phyloP scores from a whole-genome alignment of 768 basidiomycete genomes.

The Rhizopogon sp. region DNA sequence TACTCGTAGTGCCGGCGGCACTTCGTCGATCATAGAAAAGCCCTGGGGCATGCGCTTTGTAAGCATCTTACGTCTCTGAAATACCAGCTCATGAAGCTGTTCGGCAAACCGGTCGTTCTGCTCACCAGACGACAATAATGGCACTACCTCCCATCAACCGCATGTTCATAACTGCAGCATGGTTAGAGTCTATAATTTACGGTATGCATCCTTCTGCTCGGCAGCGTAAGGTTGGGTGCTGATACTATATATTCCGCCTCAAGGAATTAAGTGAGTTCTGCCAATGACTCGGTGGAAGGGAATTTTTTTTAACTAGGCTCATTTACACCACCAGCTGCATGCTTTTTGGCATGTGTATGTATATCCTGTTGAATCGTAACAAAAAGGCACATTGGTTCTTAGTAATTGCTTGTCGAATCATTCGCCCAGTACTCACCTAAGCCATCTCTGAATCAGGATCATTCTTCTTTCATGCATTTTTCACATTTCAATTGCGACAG shows the following conservation, averaged over 20 bases:
- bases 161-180: conserved; percentile 1
- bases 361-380: not conserved
- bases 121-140: not conserved
- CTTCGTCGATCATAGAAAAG: too few species aligned
- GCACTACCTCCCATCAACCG: not conserved
- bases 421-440: not conserved
- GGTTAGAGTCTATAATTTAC: conserved; percentile 2
- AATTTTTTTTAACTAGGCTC: not conserved
- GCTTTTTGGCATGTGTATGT: conserved; percentile 3
- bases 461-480: not conserved
- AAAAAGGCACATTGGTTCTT: conserved; percentile 1
- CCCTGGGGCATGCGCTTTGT: too few species aligned
- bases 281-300: not conserved
- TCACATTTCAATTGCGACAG: conserved; percentile 2
- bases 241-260: not conserved
- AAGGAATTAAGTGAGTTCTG: conserved; percentile 4
- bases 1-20: too few species aligned
- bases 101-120: too few species aligned
- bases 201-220: not conserved
- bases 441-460: not conserved
- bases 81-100: too few species aligned
- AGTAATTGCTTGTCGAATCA: not conserved
- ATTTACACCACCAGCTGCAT: not conserved
- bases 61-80: too few species aligned
- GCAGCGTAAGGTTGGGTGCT: not conserved